Base-by-base conservation (phyloP, 1,139 yeast genomes). In the Protomyces lactucae-debilis region DNA sequence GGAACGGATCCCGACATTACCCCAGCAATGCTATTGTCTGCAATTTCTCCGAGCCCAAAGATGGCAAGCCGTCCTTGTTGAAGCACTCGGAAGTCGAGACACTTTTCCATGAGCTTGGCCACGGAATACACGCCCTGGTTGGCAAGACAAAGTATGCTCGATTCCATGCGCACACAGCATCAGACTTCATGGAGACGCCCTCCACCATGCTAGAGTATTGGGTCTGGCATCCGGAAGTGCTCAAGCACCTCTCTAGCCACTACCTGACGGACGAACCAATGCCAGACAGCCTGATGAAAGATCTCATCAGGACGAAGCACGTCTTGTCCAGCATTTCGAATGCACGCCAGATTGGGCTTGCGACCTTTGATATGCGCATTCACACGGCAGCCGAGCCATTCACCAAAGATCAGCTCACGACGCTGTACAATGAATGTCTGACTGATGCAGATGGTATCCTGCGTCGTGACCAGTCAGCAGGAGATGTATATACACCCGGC, bases 181-280 rank as follows among this genome's bases (percentile, higher is more conserved):
- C 93, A 80, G 96, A 89, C 76, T 89, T 88, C 75, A 95, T 88
- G 59, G 96, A 89, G 75, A 89, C 93, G 53, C 96, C 96, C 32
- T 88, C 95, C 1, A 96, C 89, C 76, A 84, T 89, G 87, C 79
- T 89, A 70, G 96, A 89, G 74, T 87, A 85, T 76, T 89, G 95
- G 91, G 86, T 92, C 45, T 89, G 96, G 96, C 82, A 86, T 64
- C 81, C 80, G 66, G 76, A 80, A 52, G 86, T 85, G 74, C 77
- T 89, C 68, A 80, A 79, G 70, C 72, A 74, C 12, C 76, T 89
- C 60, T 85, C 93, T 0, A 79, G 82, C 28, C 96, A 89, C 74
- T 88, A 86, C 73, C 65, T 75, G 61, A 79, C 86, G 2, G 83
- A 84, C 35, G 83, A 82, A 71, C 79, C 82, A 25, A 81, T 89